Evolutionary conservation across 257 asterid species (phyloP).

Genomic region (Nyctanthes arbortristis): DNA sequence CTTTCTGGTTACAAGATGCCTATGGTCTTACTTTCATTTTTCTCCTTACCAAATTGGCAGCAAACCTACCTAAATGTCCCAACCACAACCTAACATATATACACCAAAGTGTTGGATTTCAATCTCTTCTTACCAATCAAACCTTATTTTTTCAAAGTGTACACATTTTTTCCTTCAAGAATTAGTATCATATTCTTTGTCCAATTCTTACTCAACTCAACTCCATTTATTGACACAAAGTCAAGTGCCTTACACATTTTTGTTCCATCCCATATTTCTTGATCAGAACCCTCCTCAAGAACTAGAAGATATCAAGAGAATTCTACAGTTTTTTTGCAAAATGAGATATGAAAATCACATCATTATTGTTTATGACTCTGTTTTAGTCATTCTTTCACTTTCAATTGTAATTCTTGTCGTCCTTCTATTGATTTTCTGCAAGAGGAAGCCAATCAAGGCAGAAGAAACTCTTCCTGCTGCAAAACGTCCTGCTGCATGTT

Average conservation of each 20-base stretch:
- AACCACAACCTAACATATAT: slow-evolving; percentile 36
- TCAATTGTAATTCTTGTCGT: slow-evolving; percentile 30
- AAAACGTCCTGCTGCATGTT: slow-evolving; percentile 43
- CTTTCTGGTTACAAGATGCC: not conserved
- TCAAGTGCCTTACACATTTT: not conserved
- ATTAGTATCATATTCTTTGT: slow-evolving; percentile 19
- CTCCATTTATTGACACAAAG: slow-evolving; percentile 6
- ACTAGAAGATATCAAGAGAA: not conserved
- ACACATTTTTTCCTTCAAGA: too few species aligned
- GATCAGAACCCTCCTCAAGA: not conserved
- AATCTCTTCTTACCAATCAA: slow-evolving; percentile 27
- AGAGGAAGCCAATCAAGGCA: slow-evolving; percentile 32
- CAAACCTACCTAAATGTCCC: slow-evolving; percentile 30
- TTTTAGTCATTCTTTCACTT: slow-evolving; percentile 39
- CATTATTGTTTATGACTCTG: slow-evolving; percentile 35
- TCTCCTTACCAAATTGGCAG: not conserved
- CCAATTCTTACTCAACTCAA: not conserved
- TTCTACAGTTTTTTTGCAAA: too few species aligned
- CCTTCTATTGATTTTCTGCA: slow-evolving; percentile 49
- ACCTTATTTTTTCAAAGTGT: slow-evolving; percentile 24
- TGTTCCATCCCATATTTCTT: not conserved
- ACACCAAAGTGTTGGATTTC: slow-evolving; percentile 8
- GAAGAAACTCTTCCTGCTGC: slow-evolving; percentile 38
- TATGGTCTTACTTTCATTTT: not conserved
- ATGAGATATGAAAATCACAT: slow-evolving; percentile 36